Conservation (phyloP, 2,329 filamentous ascomycete species). For the Diaporthe sp. region DNA sequence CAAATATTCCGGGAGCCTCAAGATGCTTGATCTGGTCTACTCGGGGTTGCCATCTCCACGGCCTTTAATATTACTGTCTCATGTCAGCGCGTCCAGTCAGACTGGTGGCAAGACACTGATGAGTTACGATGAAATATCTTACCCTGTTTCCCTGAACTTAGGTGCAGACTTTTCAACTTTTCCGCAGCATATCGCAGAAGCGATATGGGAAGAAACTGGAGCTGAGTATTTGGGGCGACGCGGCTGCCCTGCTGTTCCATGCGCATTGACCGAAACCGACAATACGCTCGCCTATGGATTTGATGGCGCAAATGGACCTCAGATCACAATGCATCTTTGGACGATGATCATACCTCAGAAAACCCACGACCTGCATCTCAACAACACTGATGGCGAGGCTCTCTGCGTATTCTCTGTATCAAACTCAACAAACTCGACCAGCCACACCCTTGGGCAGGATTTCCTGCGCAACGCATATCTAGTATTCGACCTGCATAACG, state of each 20-base stretch:
- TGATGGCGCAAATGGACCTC: background rate
- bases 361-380: background rate
- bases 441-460: background rate
- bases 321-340: background rate
- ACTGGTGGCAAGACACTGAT: background rate
- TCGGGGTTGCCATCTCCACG: background rate
- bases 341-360: background rate
- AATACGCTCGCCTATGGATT: background rate
- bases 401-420: slow-evolving; percentile 8
- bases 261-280: background rate
- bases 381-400: background rate
- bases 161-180: background rate
- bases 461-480: slow-evolving; percentile 2
- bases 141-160: background rate
- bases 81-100: background rate
- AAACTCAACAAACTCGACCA: background rate
- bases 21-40: background rate
- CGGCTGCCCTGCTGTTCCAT: slow-evolving; percentile 1
- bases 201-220: background rate
- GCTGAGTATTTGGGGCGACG: background rate
- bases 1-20: slow-evolving; percentile 1
- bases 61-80: background rate
- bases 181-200: background rate
- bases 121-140: background rate
- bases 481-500: background rate